Base-by-base conservation (phyloP, 2,329 filamentous ascomycete species). In the Calonectria pauciramosa region DNA sequence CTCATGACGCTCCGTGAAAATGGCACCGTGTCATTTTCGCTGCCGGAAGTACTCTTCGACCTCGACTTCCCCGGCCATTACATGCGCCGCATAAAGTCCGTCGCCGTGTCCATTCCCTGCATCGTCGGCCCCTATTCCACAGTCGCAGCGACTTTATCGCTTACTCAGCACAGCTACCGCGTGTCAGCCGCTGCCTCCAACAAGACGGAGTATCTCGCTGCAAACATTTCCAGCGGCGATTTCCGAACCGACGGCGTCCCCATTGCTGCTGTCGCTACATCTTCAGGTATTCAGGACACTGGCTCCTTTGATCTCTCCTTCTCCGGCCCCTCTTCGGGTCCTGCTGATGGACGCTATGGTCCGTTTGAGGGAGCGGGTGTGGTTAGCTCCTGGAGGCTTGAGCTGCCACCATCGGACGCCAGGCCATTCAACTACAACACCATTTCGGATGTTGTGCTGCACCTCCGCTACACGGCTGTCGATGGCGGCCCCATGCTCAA, bases 61-160 rank as follows among this genome's bases (percentile, higher is more conserved):
- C 73, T 85, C 54, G 85, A 86, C 78, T 86, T 81, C 73, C 85
- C 86, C 1, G 85, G 86, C 2, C 86, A 87, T 77, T 86, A 85
- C 76, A 28, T 51, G 23, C 49, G 49, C 10, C 49, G 49, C 23
- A 26, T 51, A 8, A 26, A 28, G n/a, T 13, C 49, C 11, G 23
- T 51, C 8, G 23, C 23, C 11, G 49, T 51, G 23, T 51, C 49
- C 23, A 28, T 51, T 1, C 49, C 23, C 7, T 51, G 49, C 49
- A 16, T 51, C 23, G 11, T 28, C 9, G 49, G 49, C 6, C 49
- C 49, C 10, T 51, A 51, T 51, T 28, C 49, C 10, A 51, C 49
- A 9, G 2, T 28, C 9, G 9, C 49, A 13, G 23, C 49, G 10
- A 51, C 23, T 28, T 11, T 51, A 10, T 51, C 49, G 1, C 23